These are phyloP conservation scores for Physcia stellaris DNA, from an alignment of 495 filamentous ascomycete species.

Conservation along the genomic window DNA sequence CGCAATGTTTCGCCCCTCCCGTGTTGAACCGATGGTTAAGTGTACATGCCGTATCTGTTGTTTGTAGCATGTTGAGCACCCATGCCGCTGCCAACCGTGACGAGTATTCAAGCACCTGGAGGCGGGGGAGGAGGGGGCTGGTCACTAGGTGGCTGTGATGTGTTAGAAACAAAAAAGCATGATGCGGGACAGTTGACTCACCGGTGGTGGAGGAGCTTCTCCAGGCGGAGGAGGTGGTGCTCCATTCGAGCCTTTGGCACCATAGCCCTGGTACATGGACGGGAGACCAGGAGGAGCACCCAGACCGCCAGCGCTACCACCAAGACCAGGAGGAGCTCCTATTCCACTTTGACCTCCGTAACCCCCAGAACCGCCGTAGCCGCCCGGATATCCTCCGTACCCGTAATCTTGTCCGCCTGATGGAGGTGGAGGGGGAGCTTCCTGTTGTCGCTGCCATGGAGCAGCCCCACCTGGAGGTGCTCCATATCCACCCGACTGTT, in stretches of 20 bases:
- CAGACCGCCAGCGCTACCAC: slow-evolving; percentile 22
- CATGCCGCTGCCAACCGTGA: neutral
- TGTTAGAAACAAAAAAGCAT: neutral
- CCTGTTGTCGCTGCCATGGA: slow-evolving; percentile 52
- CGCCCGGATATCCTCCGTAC: slow-evolving; percentile 38
- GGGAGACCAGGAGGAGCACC: slow-evolving; percentile 53
- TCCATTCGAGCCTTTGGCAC: slow-evolving; percentile 26
- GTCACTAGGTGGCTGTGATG: slow-evolving; percentile 48
- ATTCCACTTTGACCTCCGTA: slow-evolving; percentile 36
- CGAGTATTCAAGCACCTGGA: slow-evolving; percentile 30
- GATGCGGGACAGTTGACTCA: slow-evolving; percentile 17
- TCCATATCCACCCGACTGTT: slow-evolving; percentile 22
- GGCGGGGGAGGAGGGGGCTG: slow-evolving; percentile 63
- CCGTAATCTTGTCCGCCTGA: slow-evolving; percentile 35
- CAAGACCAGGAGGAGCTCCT: slow-evolving; percentile 51
- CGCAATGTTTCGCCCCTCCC: too few species aligned
- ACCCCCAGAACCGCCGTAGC: slow-evolving; percentile 34
- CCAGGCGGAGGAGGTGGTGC: slow-evolving; percentile 43
- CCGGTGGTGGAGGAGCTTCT: slow-evolving; percentile 56
- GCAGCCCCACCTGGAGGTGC: slow-evolving; percentile 35
- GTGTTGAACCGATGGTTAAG: too few species aligned
- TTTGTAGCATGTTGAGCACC: too few species aligned
- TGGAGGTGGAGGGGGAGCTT: slow-evolving; percentile 35
- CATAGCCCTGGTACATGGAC: slow-evolving; percentile 54
- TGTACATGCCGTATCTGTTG: too few species aligned